Percentiles rank a stretch among this genome's conserved stretches.
Evolutionary conservation across 2,329 filamentous ascomycete species (phyloP).

Genomic region (Colletotrichum tabaci): DNA sequence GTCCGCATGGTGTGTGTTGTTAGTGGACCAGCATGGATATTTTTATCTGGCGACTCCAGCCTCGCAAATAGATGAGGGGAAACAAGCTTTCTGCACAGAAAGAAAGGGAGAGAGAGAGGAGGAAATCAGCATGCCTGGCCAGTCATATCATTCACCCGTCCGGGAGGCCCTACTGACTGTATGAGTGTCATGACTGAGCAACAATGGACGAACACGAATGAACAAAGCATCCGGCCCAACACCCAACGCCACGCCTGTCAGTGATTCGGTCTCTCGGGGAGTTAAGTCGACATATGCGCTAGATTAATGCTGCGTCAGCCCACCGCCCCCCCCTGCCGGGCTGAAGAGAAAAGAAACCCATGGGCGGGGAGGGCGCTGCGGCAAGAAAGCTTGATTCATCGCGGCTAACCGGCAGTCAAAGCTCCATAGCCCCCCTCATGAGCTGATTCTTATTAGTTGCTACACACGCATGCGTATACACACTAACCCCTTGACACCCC

Average conservation of each 20-base stretch:
- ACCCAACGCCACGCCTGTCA: conserved; percentile 6
- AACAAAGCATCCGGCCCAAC: background rate
- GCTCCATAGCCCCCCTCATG: conserved; percentile 19
- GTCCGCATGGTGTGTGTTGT: background rate
- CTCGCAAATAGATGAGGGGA: background rate
- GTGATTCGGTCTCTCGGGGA: conserved; percentile 4
- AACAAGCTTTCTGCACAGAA: background rate
- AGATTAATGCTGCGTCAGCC: conserved; percentile 24
- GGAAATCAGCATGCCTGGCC: too few species aligned
- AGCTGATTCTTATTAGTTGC: background rate
- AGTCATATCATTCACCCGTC: too few species aligned
- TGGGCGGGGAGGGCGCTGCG: background rate
- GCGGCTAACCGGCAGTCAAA: conserved; percentile 36
- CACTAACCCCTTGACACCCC: too few species aligned
- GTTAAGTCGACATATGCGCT: conserved; percentile 21
- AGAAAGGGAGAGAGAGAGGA: too few species aligned
- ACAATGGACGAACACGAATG: conserved; percentile 31
- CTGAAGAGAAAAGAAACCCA: conserved; percentile 14
- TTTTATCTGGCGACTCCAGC: too few species aligned
- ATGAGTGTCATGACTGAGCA: conserved; percentile 10
- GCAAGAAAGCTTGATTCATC: conserved; percentile 36
- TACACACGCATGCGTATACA: too few species aligned
- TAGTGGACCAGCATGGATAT: too few species aligned
- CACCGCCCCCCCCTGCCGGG: conserved; percentile 35
- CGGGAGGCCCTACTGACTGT: too few species aligned